Evolutionary conservation across 768 basidiomycete genomes (phyloP), one percentile per base, ranked within the genome.

Genomic region (Trametes meyenii): DNA sequence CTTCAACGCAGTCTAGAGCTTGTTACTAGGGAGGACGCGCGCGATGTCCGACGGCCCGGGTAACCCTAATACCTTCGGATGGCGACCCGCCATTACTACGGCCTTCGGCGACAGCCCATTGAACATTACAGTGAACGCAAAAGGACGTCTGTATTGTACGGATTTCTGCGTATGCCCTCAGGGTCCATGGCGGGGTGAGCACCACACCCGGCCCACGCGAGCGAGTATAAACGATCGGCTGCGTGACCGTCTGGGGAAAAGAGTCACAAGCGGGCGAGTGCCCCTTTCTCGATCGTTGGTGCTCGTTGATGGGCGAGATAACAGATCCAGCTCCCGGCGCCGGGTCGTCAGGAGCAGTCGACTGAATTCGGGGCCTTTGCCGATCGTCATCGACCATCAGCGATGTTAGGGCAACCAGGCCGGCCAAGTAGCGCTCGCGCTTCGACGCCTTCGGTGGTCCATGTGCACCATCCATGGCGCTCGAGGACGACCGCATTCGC

Each of bases 331-430:
- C 44, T 35, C 23, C 11, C 46, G 52, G 58, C 58, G 57, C 45
- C 43, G 45, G 54, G 62, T 63, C 62, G 62, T 33, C 57, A 63
- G 57, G 62, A 63, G 35, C 55, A 59, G 35, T 43, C 62, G 58
- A 49, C 38, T 54, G 61, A 62, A 62, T 62, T 55, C 45, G 61
- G 56, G 61, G 58, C 43, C 50, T 24, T 58, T 64, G 62, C 62
- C 62, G 62, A 64, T 60, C 62, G 53, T 55, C 58, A 59, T 63
- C 57, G 49, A 53, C 62, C 62, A 64, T 64, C 62, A 64, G 49
- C 62, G 54, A 55, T 40, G 53, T 50, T 59, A 58, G 35, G 62
- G 62, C 62, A 64, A 64, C 62, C 46, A 64, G 48, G 62, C 62
- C 45, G 52, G 60, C 45, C 54, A 57, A 48, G 49, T 42, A 54